Conservation (phyloP, 352 stramenopile species). For the Aphanomyces stellatus region DNA sequence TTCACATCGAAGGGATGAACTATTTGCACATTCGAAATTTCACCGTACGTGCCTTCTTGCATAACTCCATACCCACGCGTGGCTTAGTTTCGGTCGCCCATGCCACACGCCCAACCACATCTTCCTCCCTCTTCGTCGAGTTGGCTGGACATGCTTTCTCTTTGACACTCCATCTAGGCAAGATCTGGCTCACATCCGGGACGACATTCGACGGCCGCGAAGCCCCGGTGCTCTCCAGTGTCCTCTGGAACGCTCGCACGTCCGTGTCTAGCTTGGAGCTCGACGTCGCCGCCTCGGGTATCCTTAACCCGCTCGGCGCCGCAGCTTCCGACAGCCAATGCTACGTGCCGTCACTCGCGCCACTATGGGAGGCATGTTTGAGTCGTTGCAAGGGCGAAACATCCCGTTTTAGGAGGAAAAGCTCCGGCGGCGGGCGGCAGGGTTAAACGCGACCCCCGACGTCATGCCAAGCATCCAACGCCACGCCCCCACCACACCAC, state of each 20-base stretch:
- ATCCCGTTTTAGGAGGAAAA: constrained; percentile 81
- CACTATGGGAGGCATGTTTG: constrained; percentile 63
- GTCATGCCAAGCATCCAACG: constrained; percentile 50
- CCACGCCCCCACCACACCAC: constrained; percentile 16
- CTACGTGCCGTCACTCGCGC: constrained; percentile 67
- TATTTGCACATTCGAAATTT: constrained; percentile 56
- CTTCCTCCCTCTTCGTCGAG: too few relatives aligned
- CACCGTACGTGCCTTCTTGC: constrained; percentile 42
- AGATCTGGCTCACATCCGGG: constrained; percentile 25
- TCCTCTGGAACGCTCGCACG: constrained; percentile 21
- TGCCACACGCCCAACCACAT: not conserved
- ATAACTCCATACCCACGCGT: too few relatives aligned
- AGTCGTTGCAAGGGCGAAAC: not conserved
- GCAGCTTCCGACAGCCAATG: constrained; percentile 33
- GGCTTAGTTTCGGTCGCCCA: not conserved
- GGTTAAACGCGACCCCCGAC: constrained; percentile 38
- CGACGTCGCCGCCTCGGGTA: constrained; percentile 55
- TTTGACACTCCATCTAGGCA: not conserved
- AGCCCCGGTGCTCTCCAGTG: constrained; percentile 23
- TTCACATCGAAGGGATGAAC: constrained; percentile 91
- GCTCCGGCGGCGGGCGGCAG: constrained; percentile 36
- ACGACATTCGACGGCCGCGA: constrained; percentile 23
- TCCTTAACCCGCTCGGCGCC: constrained; percentile 50
- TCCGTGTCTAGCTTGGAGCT: constrained; percentile 28
- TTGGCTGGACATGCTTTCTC: too few relatives aligned